Base-by-base conservation (phyloP, 805 yeast genomes). In the Hanseniaspora thailandica region DNA sequence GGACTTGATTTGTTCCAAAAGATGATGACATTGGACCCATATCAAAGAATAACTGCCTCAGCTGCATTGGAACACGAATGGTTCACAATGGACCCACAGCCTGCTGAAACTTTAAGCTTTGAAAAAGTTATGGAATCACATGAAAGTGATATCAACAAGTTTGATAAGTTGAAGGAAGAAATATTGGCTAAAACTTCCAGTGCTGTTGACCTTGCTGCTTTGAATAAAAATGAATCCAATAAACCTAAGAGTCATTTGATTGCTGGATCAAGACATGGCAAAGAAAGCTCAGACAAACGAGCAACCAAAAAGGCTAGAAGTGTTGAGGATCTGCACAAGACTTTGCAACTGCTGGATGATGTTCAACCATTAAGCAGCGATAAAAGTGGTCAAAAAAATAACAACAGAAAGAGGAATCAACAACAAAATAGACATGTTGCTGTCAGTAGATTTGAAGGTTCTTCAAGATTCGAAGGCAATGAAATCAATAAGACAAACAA, bases 41-140 rank as follows among this genome's bases (percentile, higher is more conserved):
- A 66, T 53, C 75, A 73, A 52, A 72, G 99, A 57, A 72, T 79
- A 45, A 88, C 94, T 52, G 96, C 97, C 0, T 65, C 75, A 56
- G 85, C 80, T 52, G 96, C 96, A 0, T 66, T 86, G 46, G 69
- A 75, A 15, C 88, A 86, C 59, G 71, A 68, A 1, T 93, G 81
- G 69, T 88, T 93, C 67, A 70, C 64, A 17, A 70, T 70, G 3
- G 80, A 74, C 0, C 97, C 97, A 0, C 58, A 75, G 22, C 87
- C 96, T 13, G 77, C 80, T 0, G 61, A 62, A 6, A 76, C 75
- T 19, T 68, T 88, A 23, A 58, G 52, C n/a, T 84, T 87, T 3
- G 44, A 35, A n/a, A 75, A 74, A 28, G 84, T 83, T 58, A 89
- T 84, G 58, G 95, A 89, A 57, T 79, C 95, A 57, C 97, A 93